Conservation (phyloP, 2,329 filamentous ascomycete genomes). For the Lasiodiplodia citricola region DNA sequence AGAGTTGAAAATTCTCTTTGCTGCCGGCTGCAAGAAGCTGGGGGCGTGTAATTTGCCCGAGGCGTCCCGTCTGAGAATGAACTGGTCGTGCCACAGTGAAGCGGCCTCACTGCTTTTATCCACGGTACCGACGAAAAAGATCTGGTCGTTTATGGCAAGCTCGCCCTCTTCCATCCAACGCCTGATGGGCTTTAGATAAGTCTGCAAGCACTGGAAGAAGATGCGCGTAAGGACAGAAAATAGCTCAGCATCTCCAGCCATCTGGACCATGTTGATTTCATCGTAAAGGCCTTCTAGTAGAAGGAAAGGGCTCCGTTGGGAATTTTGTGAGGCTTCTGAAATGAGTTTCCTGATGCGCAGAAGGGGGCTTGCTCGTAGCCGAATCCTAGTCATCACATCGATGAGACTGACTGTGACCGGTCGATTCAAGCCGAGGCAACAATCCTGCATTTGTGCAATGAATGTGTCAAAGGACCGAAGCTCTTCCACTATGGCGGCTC, state of each 20-base stretch:
- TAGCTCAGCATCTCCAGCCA: conserved; percentile 65
- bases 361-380: conserved; percentile 60
- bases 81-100: conserved; percentile 79
- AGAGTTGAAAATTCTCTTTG: conserved; percentile 77
- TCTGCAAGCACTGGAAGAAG: conserved; percentile 81
- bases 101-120: conserved; percentile 62
- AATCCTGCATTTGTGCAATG: conserved; percentile 65
- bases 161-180: conserved; percentile 85
- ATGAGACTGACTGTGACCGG: conserved; percentile 71
- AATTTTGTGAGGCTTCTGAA: conserved; percentile 28
- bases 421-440: conserved; percentile 60
- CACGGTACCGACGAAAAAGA: conserved; percentile 75
- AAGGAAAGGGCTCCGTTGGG: conserved; percentile 63
- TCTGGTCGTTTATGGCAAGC: conserved; percentile 67
- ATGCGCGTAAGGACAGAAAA: conserved; percentile 70
- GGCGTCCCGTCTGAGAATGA: conserved; percentile 66
- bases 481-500: conserved; percentile 64
- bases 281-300: conserved; percentile 81
- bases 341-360: conserved; percentile 67
- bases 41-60: conserved; percentile 71
- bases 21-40: conserved; percentile 72
- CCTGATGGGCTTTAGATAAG: conserved; percentile 80
- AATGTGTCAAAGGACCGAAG: conserved; percentile 63
- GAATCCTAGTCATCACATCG: conserved; percentile 64
- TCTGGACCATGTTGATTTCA: conserved; percentile 70